phyloP scores from a whole-genome alignment of 2,329 filamentous ascomycete species.

The Thielaviopsis populi region DNA sequence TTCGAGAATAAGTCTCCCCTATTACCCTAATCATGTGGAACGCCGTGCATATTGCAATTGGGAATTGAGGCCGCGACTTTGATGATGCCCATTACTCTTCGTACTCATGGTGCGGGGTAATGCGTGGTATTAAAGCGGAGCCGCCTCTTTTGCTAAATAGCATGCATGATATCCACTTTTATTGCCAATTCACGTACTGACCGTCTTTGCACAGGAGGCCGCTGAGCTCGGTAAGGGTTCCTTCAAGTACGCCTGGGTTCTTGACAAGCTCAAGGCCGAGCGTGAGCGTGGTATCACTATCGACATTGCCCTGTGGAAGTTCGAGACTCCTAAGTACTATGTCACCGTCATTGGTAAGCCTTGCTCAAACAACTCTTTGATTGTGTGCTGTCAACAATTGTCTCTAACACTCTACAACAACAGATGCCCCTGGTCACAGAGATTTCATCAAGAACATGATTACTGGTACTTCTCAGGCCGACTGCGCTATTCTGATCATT shows the following conservation, averaged over 20 bases:
- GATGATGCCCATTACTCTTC: neutral
- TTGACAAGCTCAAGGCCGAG: constrained; percentile 99
- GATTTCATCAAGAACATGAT: constrained; percentile 99
- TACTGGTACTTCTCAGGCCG: constrained; percentile 99
- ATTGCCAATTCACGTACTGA: constrained; percentile 16
- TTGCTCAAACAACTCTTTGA: neutral
- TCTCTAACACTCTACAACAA: constrained; percentile 5
- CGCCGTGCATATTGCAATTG: neutral
- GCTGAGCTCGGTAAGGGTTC: constrained; percentile 99
- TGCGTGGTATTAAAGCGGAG: neutral
- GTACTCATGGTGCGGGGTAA: neutral
- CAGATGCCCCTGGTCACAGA: constrained; percentile 97
- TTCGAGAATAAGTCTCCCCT: constrained; percentile 76
- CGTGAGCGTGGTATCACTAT: constrained; percentile 99
- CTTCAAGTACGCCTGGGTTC: constrained; percentile 99
- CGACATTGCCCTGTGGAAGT: constrained; percentile 99
- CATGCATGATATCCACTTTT: constrained; percentile 6
- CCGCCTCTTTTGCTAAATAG: neutral
- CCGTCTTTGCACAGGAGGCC: constrained; percentile 55
- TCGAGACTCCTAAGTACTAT: constrained; percentile 96
- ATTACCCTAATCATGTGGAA: neutral
- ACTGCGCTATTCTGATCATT: constrained; percentile 99
- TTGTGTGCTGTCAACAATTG: constrained; percentile 2
- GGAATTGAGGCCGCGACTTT: neutral
- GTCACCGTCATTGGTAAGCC: constrained; percentile 88